A percentile compares a stretch with the other conserved stretches of the same genome.
Conservation (phyloP, 768 basidiomycete genomes). For the Russula griseocarnosa region DNA sequence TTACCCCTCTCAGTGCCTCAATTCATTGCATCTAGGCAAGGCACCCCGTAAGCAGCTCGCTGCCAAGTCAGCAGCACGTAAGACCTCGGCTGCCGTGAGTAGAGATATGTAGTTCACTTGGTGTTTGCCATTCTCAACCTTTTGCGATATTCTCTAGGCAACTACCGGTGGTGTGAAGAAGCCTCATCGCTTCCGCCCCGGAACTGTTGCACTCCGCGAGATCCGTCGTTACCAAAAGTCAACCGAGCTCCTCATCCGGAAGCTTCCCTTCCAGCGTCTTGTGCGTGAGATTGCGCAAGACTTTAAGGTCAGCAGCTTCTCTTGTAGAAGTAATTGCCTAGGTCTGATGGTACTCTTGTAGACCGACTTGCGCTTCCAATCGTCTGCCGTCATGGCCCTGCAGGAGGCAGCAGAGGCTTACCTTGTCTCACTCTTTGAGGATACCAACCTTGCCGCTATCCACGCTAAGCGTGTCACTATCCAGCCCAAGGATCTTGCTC, state of each 20-base stretch:
- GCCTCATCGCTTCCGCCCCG: conserved; percentile 41
- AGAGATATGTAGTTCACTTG: not conserved
- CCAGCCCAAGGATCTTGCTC: conserved; percentile 55
- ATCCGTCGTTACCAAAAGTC: conserved; percentile 42
- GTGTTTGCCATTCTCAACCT: not conserved
- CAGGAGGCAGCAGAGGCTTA: conserved; percentile 55
- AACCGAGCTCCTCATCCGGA: conserved; percentile 40
- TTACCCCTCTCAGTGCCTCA: not conserved
- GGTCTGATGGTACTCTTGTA: conserved; percentile 25
- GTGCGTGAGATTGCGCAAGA: conserved; percentile 64
- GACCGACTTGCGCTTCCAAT: conserved; percentile 61
- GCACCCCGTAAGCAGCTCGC: conserved; percentile 71
- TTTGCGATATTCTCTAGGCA: conserved; percentile 27
- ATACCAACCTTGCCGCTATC: conserved; percentile 50
- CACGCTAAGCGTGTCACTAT: conserved; percentile 51
- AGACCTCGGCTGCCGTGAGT: conserved; percentile 47
- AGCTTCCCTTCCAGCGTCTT: conserved; percentile 64
- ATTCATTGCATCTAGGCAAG: conserved; percentile 40
- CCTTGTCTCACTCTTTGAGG: conserved; percentile 43
- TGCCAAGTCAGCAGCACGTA: conserved; percentile 57
- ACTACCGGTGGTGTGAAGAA: conserved; percentile 68
- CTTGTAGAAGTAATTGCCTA: not conserved
- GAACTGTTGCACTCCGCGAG: conserved; percentile 40
- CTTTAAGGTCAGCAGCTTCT: conserved; percentile 45
- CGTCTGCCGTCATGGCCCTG: conserved; percentile 58